A percentile compares a stretch with the other conserved stretches of the same genome.
Conservation (phyloP, 106 monocot species). For the Amphibolis antarctica region DNA sequence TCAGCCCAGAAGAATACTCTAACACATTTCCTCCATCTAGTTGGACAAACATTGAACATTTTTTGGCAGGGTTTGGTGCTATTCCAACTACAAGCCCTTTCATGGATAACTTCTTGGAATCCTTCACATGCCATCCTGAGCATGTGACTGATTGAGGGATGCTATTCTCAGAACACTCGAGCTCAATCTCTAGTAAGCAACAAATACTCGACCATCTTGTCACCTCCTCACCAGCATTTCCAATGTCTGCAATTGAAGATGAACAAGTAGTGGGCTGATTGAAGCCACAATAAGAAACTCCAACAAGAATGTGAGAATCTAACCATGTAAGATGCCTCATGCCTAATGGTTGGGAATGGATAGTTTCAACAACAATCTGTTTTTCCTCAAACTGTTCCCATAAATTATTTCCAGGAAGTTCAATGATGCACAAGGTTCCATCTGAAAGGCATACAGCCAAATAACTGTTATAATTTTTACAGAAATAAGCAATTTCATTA, state of each 20-base stretch:
- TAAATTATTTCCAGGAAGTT: conserved; percentile 37
- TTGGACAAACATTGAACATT: conserved; percentile 66
- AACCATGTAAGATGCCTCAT: conserved; percentile 74
- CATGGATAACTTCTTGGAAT: conserved; percentile 24
- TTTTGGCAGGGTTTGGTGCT: conserved; percentile 55
- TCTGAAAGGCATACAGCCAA: conserved; percentile 63
- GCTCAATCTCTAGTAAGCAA: conserved; percentile 61
- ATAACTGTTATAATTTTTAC: conserved; percentile 41
- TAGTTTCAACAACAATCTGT: conserved; percentile 33
- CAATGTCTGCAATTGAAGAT: conserved; percentile 6
- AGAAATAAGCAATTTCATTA: conserved; percentile 38
- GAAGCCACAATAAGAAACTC: conserved; percentile 21
- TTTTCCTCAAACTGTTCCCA: conserved; percentile 77
- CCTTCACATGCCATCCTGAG: conserved; percentile 61
- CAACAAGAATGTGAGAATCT: conserved; percentile 61
- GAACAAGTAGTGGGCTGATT: neutral
- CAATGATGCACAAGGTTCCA: conserved; percentile 51
- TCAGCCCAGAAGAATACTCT: conserved; percentile 41
- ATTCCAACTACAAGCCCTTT: conserved; percentile 45
- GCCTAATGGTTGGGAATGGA: conserved; percentile 9
- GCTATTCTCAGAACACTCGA: conserved; percentile 55
- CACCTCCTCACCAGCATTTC: conserved; percentile 3
- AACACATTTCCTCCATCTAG: conserved; percentile 58
- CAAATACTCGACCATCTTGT: conserved; percentile 6
- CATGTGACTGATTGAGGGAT: conserved; percentile 33